Percentiles rank a stretch among this genome's conserved stretches.
These are phyloP conservation scores for Fraxinus anomala DNA, from an alignment of 257 asterid species.

Conservation along the genomic window DNA sequence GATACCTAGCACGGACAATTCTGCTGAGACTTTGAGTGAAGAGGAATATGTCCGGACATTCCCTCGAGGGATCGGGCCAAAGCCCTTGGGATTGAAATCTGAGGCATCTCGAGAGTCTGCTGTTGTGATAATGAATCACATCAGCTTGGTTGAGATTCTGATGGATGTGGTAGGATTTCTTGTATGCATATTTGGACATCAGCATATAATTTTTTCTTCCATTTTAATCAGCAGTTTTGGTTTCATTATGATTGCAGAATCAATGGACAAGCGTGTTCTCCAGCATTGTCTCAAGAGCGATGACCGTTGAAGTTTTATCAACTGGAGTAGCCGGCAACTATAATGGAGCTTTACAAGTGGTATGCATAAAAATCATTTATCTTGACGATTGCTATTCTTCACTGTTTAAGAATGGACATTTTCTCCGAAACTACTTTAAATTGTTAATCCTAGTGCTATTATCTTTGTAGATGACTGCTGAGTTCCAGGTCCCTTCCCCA, in stretches of 20 bases:
- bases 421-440: not conserved
- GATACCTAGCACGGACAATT: slow-evolving; percentile 43
- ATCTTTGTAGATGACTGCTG: slow-evolving; percentile 69
- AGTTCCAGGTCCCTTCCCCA: slow-evolving; percentile 81
- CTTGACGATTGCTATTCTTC: not conserved
- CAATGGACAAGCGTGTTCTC: slow-evolving; percentile 88
- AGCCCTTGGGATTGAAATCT: slow-evolving; percentile 72
- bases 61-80: slow-evolving; percentile 95
- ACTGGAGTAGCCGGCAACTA: slow-evolving; percentile 88
- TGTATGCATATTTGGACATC: not conserved
- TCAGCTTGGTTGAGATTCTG: slow-evolving; percentile 76
- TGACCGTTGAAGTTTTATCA: slow-evolving; percentile 82
- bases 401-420: not conserved
- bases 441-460: not conserved
- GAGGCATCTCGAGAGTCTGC: slow-evolving; percentile 90
- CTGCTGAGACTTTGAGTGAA: slow-evolving; percentile 49
- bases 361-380: slow-evolving; percentile 14
- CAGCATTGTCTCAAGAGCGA: slow-evolving; percentile 78
- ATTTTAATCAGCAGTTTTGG: not conserved
- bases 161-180: slow-evolving; percentile 79
- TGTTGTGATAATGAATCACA: slow-evolving; percentile 88
- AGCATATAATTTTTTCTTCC: not conserved
- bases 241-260: slow-evolving; percentile 45
- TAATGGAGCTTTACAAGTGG: slow-evolving; percentile 88
- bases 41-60: slow-evolving; percentile 73